A percentile compares a stretch with the other conserved stretches of the same genome.
Conservation (phyloP, 768 basidiomycete genomes). For the Pleurotus salmoneostramineus region DNA sequence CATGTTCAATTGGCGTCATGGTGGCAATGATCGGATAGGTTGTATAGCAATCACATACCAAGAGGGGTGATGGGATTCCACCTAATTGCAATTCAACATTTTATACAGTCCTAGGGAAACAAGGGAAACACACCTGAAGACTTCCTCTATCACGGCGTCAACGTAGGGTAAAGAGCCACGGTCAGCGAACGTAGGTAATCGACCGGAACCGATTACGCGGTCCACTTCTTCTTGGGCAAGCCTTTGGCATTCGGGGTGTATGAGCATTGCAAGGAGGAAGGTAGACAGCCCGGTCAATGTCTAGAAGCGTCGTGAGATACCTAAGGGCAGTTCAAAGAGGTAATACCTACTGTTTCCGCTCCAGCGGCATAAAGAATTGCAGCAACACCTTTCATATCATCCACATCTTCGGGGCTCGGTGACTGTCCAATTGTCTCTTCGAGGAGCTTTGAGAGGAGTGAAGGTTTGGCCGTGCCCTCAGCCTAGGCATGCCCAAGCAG, state of each 20-base stretch:
- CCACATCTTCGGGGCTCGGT: slow-evolving; percentile 7
- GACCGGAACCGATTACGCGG: slow-evolving; percentile 9
- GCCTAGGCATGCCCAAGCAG: slow-evolving; percentile 11
- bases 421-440: slow-evolving; percentile 14
- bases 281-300: background rate
- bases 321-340: background rate
- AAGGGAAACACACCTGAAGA: slow-evolving; percentile 11
- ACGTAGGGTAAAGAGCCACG: slow-evolving; percentile 11
- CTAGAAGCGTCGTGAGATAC: background rate
- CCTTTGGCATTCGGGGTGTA: slow-evolving; percentile 6
- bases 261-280: background rate
- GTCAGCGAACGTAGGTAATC: slow-evolving; percentile 15
- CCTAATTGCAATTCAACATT: background rate
- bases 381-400: slow-evolving; percentile 17
- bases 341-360: slow-evolving; percentile 32
- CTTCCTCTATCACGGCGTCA: slow-evolving; percentile 16
- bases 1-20: background rate
- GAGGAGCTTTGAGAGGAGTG: slow-evolving; percentile 16
- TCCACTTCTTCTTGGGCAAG: slow-evolving; percentile 14
- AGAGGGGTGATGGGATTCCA: slow-evolving; percentile 15
- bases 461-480: slow-evolving; percentile 19
- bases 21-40: background rate
- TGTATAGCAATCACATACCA: background rate
- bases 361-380: slow-evolving; percentile 24
- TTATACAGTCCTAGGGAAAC: background rate